Evolutionary conservation across 2,329 filamentous ascomycete species (phyloP), one percentile per base, ranked within the genome.

Genomic region (Calcarisporium arbuscula): DNA sequence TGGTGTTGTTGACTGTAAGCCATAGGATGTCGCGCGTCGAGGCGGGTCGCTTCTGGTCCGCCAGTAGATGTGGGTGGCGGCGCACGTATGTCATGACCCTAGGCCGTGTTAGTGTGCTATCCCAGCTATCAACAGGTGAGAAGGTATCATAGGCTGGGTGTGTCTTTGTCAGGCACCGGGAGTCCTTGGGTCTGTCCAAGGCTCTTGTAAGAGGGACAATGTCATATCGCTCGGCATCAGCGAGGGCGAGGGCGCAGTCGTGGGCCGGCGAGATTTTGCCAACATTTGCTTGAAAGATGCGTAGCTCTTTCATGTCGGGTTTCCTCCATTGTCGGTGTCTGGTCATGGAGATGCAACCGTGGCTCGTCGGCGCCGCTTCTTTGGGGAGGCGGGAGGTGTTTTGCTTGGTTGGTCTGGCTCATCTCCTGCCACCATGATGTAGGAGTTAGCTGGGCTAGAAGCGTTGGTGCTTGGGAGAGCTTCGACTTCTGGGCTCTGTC

Each of bases 31-130:
- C 39, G 9, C 36, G 36, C 15, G 30, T 41, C 21, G 16, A 19
- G 20, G 18, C 31, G 6, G 39, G 39, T 20, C 41, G 25, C 16
- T 21, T 39, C 27, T 44, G 33, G 23, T 44, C 41, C n/a, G 29
- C 39, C 8, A 32, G 8, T 12, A 44, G 34, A 8, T 29, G 17
- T 9, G 36, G 30, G 16, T 33, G 26, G 32, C 39, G 34, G 27
- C 41, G 36, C 31, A 44, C 27, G 22, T 44, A 44, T 20, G 34
- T 44, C 31, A 41, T 41, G 11, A 44, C 41, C 28, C 41, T 36
- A 6, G 36, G 36, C n/a, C 39, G 36, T 20, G 39, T 40, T 23
- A 12, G 14, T 18, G 31, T 39, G 18, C 28, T 32, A 22, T 25
- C 15, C 41, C 34, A 44, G 20, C 21, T 14, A 15, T 41, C 31